Evolutionary conservation across 2,329 filamentous ascomycete species (phyloP), one percentile per base, ranked within the genome.

Genomic region (Aspergillus neoniger): DNA sequence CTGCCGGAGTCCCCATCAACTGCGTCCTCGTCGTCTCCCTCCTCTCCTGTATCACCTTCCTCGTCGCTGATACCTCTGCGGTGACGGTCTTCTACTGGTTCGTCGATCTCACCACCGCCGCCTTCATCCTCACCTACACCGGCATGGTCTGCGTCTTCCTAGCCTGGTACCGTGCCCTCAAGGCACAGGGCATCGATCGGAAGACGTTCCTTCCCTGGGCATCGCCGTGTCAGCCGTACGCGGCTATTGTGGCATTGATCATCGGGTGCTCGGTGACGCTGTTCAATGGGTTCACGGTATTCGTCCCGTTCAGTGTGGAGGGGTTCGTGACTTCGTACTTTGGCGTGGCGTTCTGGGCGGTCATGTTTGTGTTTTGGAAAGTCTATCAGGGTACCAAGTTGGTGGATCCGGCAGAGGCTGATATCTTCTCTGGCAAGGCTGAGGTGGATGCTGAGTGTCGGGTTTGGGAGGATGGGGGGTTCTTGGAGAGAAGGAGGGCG

Each of bases 21-120:
- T 90, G 87, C 68, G 89, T 92, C 23, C 57, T 78, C 2, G 75
- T 86, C 15, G 88, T 90, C 0, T 82, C 90, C 25, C 73, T 84
- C 2, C 85, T 93, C 64, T 85, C 88, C 2, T 80, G 90, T 30
- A 78, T 94, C 7, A 86, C 88, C 1, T 93, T 91, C 77, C 79
- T 92, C 23, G 87, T 91, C 70, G 81, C 92, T 9, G 86, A 83
- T 7, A 81, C 83, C 58, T 82, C 81, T 55, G 82, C 86, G 0
- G 84, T 88, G 21, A 85, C 85, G 39, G 90, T 91, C 1, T 81
- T 92, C 65, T 83, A 82, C 60, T 92, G 89, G 89, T 86, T 92
- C 65, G 83, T 90, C 41, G 87, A 85, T 53, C 76, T 91, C 64
- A 81, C 76, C 2, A 72, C 74, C 61, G 68, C 68, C 50, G 69